These are phyloP conservation scores for Pseudoscleropodium purum DNA, from an alignment of 225 moss, liverwort and hornwort species.

Conservation along the genomic window DNA sequence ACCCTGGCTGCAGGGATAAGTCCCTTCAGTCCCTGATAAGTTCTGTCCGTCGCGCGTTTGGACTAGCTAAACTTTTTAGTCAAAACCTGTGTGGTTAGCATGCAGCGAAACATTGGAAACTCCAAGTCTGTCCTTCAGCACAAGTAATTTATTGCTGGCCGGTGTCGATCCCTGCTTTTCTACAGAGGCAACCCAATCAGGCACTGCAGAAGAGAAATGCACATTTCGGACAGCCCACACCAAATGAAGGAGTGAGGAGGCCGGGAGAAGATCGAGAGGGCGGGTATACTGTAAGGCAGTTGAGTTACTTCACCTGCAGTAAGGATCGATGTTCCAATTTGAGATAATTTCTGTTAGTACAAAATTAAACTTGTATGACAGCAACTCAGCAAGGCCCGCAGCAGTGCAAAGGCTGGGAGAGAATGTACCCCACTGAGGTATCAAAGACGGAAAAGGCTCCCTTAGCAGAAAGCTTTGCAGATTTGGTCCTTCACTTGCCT, in stretches of 20 bases:
- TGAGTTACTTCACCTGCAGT: neutral
- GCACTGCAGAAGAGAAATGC: neutral
- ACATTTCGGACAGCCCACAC: neutral
- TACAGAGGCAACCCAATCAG: neutral
- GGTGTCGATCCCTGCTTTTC: neutral
- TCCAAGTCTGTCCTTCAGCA: neutral
- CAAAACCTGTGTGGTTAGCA: neutral
- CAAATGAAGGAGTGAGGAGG: neutral
- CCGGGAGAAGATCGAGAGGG: neutral
- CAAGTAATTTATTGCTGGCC: neutral
- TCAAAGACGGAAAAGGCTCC: neutral
- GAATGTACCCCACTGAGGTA: neutral
- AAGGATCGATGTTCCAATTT: neutral
- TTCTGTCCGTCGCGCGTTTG: neutral
- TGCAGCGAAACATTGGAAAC: neutral
- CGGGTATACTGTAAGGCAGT: neutral
- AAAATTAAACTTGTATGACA: neutral
- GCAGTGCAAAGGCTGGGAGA: neutral
- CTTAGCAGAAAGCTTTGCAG: neutral
- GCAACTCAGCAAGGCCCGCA: neutral
- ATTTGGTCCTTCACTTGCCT: neutral
- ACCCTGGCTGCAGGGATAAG: neutral
- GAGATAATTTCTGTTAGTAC: neutral
- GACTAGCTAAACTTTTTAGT: neutral
- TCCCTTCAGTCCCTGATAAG: neutral